Conservation (phyloP, 208 protist species). For the Acanthamoeba triangularis region DNA sequence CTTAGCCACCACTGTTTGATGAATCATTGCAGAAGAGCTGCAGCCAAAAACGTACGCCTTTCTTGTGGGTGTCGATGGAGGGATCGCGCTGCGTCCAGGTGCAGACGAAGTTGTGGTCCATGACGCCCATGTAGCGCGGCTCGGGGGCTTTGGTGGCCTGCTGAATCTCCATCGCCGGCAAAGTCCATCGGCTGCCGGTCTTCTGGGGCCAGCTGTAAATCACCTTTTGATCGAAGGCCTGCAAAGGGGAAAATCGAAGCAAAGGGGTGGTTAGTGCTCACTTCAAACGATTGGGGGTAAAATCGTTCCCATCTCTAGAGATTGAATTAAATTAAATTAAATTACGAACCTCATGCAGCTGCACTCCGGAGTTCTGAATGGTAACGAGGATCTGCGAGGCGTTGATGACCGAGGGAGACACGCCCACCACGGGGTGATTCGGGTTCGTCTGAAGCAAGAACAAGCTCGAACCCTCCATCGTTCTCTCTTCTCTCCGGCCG, state of each 20-base stretch:
- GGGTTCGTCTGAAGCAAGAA: constrained; percentile 53
- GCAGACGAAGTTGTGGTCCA: constrained; percentile 60
- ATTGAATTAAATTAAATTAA: background rate
- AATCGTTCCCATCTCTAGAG: too few species aligned
- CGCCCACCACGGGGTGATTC: constrained; percentile 25
- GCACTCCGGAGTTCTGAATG: constrained; percentile 44
- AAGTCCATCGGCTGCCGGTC: constrained; percentile 46
- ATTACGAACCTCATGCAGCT: background rate
- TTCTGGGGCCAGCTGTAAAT: constrained; percentile 45
- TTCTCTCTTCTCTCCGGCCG: background rate
- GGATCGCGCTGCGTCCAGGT: constrained; percentile 43
- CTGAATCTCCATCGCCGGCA: constrained; percentile 40
- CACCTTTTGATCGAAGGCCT: constrained; percentile 55
- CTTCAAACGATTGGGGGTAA: background rate
- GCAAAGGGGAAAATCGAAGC: background rate
- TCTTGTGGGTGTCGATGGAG: constrained; percentile 42
- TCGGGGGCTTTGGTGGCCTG: background rate
- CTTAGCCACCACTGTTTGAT: too few species aligned
- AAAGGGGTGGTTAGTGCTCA: background rate
- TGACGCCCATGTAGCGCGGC: constrained; percentile 19
- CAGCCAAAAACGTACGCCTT: constrained; percentile 1
- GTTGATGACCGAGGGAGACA: background rate
- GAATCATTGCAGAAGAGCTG: background rate
- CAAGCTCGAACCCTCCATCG: constrained; percentile 10
- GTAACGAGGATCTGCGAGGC: constrained; percentile 32